Conservation (phyloP, 495 filamentous ascomycete genomes). For the Talaromyces proteolyticus region DNA sequence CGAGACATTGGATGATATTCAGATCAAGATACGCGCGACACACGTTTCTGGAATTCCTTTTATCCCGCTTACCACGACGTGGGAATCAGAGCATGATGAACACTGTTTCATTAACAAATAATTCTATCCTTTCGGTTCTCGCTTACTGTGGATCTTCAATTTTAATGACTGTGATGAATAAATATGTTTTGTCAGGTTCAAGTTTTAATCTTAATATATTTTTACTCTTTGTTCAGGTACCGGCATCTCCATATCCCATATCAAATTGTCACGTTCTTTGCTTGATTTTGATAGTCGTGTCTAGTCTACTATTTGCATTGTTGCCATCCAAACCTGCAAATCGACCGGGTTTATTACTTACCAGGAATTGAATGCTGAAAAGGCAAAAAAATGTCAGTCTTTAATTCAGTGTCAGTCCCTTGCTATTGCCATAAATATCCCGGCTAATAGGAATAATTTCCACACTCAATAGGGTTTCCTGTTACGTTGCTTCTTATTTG, state of each 20-base stretch:
- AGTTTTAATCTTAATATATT: constrained; percentile 98
- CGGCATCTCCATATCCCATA: too few species aligned
- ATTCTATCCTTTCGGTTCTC: constrained; percentile 72
- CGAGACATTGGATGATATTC: too few species aligned
- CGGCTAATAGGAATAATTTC: constrained; percentile 15
- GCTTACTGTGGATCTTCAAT: constrained; percentile 94
- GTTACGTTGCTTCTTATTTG: constrained; percentile 93
- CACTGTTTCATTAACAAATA: constrained; percentile 59
- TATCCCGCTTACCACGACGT: too few species aligned
- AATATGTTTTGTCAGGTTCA: constrained; percentile 88
- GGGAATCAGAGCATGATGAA: too few species aligned
- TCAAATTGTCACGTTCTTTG: too few species aligned
- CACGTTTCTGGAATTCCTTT: too few species aligned
- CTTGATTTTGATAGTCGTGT: too few species aligned
- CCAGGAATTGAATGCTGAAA: constrained; percentile 81
- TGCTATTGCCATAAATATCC: too few species aligned
- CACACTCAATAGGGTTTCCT: constrained; percentile 72
- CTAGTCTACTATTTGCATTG: constrained; percentile 84
- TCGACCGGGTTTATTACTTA: constrained; percentile 74
- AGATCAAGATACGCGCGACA: too few species aligned
- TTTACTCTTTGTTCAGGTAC: constrained; percentile 85
- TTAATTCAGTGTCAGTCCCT: neutral
- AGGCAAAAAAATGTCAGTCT: constrained; percentile 84
- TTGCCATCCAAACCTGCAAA: constrained; percentile 82
- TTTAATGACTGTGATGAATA: constrained; percentile 98